Conservation (phyloP, 148 eudicot species). For the Rhododendron williamsianum region DNA sequence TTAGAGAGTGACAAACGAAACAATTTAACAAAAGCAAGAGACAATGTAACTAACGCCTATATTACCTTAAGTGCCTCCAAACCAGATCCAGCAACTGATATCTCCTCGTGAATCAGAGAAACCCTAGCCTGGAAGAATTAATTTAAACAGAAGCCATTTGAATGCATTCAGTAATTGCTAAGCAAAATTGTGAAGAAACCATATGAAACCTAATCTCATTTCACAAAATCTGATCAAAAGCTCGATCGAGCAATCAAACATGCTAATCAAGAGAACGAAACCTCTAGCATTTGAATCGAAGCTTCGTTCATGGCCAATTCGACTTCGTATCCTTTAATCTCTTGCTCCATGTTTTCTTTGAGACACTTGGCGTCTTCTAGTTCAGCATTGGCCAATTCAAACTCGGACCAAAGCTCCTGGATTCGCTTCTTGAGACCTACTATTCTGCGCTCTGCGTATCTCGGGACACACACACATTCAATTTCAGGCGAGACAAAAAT, state of each 20-base stretch:
- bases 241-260: not conserved
- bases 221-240: not conserved
- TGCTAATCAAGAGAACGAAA: slow-evolving; percentile 7
- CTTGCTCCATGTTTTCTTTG: slow-evolving; percentile 59
- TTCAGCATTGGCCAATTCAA: slow-evolving; percentile 37
- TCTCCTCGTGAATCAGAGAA: slow-evolving; percentile 46
- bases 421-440: slow-evolving; percentile 47
- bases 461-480: not conserved
- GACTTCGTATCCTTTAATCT: slow-evolving; percentile 65
- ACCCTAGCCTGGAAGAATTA: slow-evolving; percentile 49
- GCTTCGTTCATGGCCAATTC: slow-evolving; percentile 56
- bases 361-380: slow-evolving; percentile 46
- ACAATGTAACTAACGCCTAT: not conserved
- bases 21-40: not conserved
- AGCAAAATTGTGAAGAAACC: not conserved
- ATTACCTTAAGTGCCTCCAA: slow-evolving; percentile 57
- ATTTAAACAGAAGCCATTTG: not conserved
- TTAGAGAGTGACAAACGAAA: not conserved
- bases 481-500: not conserved
- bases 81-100: slow-evolving; percentile 52
- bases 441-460: slow-evolving; percentile 50
- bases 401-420: slow-evolving; percentile 47
- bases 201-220: not conserved
- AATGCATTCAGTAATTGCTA: not conserved
- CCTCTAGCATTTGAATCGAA: slow-evolving; percentile 62